These are phyloP conservation scores for Psilocybe tampanensis DNA, from an alignment of 768 basidiomycete genomes.

Conservation along the genomic window DNA sequence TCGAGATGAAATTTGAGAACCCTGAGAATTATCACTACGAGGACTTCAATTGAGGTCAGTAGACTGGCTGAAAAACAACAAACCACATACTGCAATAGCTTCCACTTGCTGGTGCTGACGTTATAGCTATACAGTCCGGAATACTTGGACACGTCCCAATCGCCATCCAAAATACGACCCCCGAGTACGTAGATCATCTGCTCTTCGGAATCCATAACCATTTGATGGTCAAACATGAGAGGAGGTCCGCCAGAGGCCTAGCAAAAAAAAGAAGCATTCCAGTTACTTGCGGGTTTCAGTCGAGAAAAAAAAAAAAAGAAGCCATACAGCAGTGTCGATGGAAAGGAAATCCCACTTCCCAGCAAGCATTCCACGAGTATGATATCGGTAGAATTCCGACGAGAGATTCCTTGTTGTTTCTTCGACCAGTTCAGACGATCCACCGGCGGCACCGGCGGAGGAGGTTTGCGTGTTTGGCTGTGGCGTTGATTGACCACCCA, in stretches of 20 bases:
- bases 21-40: conserved; percentile 25
- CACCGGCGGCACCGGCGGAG: not conserved
- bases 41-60: conserved; percentile 8
- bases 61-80: not conserved
- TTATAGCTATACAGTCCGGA: conserved; percentile 78
- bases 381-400: conserved; percentile 80
- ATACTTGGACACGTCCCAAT: conserved; percentile 61
- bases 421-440: conserved; percentile 6
- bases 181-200: conserved; percentile 80
- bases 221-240: conserved; percentile 79
- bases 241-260: conserved; percentile 72
- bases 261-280: not conserved
- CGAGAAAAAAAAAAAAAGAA: not conserved
- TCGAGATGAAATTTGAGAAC: conserved; percentile 54
- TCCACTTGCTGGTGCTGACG: conserved; percentile 68
- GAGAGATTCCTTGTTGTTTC: conserved; percentile 35
- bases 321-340: conserved; percentile 64
- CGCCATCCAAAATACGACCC: conserved; percentile 69
- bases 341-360: conserved; percentile 77
- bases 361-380: conserved; percentile 57
- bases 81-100: conserved; percentile 59
- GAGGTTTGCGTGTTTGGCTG: not conserved
- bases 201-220: conserved; percentile 71
- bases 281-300: not conserved
- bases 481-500: not conserved